phyloP scores from a whole-genome alignment of 31 red algal species.

The Odonthalia washingtoniensis region DNA sequence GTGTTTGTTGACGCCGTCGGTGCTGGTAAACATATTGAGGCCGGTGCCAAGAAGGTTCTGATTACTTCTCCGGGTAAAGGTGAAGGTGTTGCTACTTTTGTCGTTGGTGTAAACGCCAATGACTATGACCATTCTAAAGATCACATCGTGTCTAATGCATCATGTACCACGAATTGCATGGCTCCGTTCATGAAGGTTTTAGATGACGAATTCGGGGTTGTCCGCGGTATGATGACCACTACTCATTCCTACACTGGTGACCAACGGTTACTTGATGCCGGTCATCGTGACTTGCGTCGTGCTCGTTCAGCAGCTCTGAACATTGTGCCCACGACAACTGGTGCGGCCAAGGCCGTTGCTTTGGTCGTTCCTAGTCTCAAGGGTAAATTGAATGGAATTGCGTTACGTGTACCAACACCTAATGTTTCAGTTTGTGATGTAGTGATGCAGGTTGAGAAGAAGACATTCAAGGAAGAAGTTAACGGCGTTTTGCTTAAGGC shows the following conservation, averaged over 20 bases:
- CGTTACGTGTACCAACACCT: conserved; percentile 77
- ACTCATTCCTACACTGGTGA: conserved; percentile 98
- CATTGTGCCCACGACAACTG: conserved; percentile 89
- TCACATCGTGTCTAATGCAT: conserved; percentile 97
- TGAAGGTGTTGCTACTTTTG: conserved; percentile 88
- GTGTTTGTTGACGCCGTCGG: conserved; percentile 87
- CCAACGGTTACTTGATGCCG: conserved; percentile 94
- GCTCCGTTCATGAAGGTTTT: conserved; percentile 98
- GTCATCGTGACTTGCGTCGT: conserved; percentile 95
- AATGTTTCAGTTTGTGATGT: conserved; percentile 85
- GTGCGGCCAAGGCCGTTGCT: conserved; percentile 86
- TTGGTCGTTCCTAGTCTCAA: conserved; percentile 72
- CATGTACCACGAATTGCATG: conserved; percentile 99
- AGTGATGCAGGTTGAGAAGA: conserved; percentile 71
- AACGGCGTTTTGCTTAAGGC: conserved; percentile 79
- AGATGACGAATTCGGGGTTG: conserved; percentile 97
- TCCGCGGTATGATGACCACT: conserved; percentile 99
- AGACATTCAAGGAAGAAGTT: conserved; percentile 84
- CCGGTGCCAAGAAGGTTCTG: conserved; percentile 99
- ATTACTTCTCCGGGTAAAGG: conserved; percentile 98
- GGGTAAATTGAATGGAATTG: conserved; percentile 86
- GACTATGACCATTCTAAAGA: conserved; percentile 82
- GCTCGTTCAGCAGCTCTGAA: conserved; percentile 78
- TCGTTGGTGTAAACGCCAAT: conserved; percentile 91
- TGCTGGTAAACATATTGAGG: conserved; percentile 90